phyloP scores from a whole-genome alignment of 345 rosid genomes.

The Camelina hispida region DNA sequence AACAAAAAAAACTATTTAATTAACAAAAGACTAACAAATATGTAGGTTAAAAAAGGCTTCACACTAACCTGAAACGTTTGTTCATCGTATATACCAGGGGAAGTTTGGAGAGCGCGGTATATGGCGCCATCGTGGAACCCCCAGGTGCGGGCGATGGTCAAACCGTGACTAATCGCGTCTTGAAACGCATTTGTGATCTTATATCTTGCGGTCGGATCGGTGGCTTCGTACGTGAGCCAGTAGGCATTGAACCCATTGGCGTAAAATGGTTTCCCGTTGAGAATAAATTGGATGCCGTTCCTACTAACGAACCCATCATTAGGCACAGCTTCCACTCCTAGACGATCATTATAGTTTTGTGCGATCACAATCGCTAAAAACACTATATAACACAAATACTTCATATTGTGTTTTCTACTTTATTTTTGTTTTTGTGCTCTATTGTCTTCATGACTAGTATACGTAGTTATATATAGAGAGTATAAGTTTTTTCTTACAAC shows the following conservation, averaged over 20 bases:
- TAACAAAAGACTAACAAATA: background rate
- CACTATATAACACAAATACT: slow-evolving; percentile 21
- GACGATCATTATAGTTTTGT: slow-evolving; percentile 12
- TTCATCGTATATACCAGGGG: slow-evolving; percentile 42
- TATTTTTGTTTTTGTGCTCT: slow-evolving; percentile 10
- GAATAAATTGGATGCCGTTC: slow-evolving; percentile 37
- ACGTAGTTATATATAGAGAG: slow-evolving; percentile 1
- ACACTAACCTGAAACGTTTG: slow-evolving; percentile 27
- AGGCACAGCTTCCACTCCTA: slow-evolving; percentile 24
- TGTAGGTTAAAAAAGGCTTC: slow-evolving; percentile 4
- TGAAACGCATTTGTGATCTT: slow-evolving; percentile 35
- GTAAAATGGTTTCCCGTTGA: slow-evolving; percentile 41
- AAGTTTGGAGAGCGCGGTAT: slow-evolving; percentile 39
- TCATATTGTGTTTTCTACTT: slow-evolving; percentile 20
- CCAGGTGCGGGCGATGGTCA: slow-evolving; percentile 42
- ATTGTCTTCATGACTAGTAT: background rate
- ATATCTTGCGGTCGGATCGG: slow-evolving; percentile 38
- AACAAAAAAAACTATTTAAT: background rate
- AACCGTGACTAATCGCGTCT: slow-evolving; percentile 30
- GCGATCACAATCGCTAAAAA: slow-evolving; percentile 36
- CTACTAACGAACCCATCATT: slow-evolving; percentile 39
- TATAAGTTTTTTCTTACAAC: background rate
- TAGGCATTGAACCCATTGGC: slow-evolving; percentile 44
- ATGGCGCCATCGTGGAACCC: slow-evolving; percentile 36
- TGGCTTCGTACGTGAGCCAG: slow-evolving; percentile 44